Base-by-base conservation (phyloP, 495 filamentous ascomycete species). In the Chlorociboria aeruginascens region DNA sequence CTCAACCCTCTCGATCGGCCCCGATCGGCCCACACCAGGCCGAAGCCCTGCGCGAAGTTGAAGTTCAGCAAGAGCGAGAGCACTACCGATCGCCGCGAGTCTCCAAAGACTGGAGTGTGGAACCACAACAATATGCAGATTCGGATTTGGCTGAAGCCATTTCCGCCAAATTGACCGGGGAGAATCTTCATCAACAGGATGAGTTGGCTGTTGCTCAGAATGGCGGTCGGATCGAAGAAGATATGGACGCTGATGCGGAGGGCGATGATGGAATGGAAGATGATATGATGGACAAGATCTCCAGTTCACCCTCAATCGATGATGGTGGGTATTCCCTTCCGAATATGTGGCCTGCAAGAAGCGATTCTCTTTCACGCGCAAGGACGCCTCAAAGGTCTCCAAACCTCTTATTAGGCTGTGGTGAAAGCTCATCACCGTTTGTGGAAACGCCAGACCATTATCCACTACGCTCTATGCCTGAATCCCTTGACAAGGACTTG, bases 301-400 rank as follows among this genome's bases (percentile, higher is more conserved):
- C 89, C 41, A 96, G 89, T 64, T 95, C 89, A 53, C 92, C 92
- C 52, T 96, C 89, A 46, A 99, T 99, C 63, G 86, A 92, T 66
- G 93, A 99, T 76, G 92, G 92, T 98, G 77, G 70, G 89, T 88
- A 53, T 58, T 65, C 55, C 64, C 69, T 47, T 70, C 66, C 43
- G 36, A 42, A 37, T 31, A 1, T 46, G 30, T 58, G 55, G 52
- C 66, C 69, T 43, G 52, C 51, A 52, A 61, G 66, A 52, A 60
- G 53, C 57, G 64, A 62, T 50, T 68, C 68, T 58, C 55, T 65
- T 55, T 56, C 55, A 49, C 58, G 63, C 54, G 14, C 28, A 32
- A 33, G 8, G 12, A 43, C 65, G 58, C 41, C 55, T 38, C 35
- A 8, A 43, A 49, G 30, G 12, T 39, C 36, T 44, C 36, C 31